A percentile compares a stretch with the other conserved stretches of the same genome.
Evolutionary conservation across 2,329 filamentous ascomycete species (phyloP).

Genomic region (Sclerotiophoma versabilis): DNA sequence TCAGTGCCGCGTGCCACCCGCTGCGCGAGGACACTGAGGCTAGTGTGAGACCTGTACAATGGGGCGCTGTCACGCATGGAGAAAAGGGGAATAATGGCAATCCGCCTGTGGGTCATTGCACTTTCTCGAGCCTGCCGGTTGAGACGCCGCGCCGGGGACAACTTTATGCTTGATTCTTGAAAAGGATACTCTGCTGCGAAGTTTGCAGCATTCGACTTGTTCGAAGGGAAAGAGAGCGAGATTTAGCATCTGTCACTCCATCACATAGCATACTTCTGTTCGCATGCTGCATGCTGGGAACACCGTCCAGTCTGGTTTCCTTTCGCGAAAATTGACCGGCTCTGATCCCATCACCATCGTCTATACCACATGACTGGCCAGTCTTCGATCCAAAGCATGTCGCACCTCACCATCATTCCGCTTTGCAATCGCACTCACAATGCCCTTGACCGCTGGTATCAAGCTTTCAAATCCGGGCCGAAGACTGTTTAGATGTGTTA

Average conservation of each 20-base stretch:
- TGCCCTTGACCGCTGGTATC: too few species aligned
- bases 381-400: conserved; percentile 42
- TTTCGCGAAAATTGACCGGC: conserved; percentile 35
- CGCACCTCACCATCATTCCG: conserved; percentile 22
- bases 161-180: conserved; percentile 21
- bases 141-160: conserved; percentile 17
- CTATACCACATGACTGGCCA: conserved; percentile 43
- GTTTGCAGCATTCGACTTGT: too few species aligned
- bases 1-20: conserved; percentile 45
- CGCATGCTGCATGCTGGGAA: conserved; percentile 23
- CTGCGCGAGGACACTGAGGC: conserved; percentile 20
- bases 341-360: conserved; percentile 32
- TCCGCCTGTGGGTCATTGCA: conserved; percentile 24
- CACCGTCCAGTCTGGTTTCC: conserved; percentile 37
- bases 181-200: too few species aligned
- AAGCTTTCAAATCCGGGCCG: too few species aligned
- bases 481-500: too few species aligned
- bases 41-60: conserved; percentile 31
- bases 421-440: conserved; percentile 18
- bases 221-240: too few species aligned
- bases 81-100: not conserved
- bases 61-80: conserved; percentile 31
- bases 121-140: conserved; percentile 29
- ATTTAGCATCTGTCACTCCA: not conserved
- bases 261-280: conserved; percentile 32